Evolutionary conservation across 73 alveolate genomes (phyloP), one percentile per base, ranked within the genome.

Genomic region (Uronychia binucleata): DNA sequence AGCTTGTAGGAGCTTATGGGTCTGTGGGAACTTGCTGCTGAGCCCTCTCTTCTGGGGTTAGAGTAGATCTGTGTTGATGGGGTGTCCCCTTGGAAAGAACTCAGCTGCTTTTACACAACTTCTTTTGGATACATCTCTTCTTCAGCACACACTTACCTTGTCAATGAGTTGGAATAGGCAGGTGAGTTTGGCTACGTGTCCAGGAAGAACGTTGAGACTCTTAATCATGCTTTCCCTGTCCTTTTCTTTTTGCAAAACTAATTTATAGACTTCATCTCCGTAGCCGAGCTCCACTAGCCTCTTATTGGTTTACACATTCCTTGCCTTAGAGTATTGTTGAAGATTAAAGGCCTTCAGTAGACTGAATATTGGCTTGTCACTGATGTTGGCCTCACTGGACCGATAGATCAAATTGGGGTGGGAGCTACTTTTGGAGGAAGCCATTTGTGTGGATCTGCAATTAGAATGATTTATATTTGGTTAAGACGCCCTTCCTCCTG

Each of bases 201-300:
- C 91, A 31, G 91, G 91, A 46, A 85, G 81, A 1, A 77, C 91
- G n/a, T 85, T 85, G 34, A 85, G 33, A 27, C 46, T 30, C 0
- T 57, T 31, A 1, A 85, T 57, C 46, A 77, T 13, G 28, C 57
- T 80, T 30, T 76, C 58, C 77, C 91, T 76, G n/a, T 85, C 57
- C 75, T 85, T 85, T 1, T 76, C 86, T 1, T 27, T 76, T 26
- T 74, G 78, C n/a, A 85, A 31, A 5, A 84, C 91, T 30, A 85
- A 33, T 77, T 85, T 85, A 59, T 85, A 85, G 26, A 85, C 30
- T 0, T 85, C 91, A 57, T 85, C 91, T 32, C 91, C 91, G 31
- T 77, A 85, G 26, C 91, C 91, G 5, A 85, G 31, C 30, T 85
- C 91, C 28, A 84, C 86, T 27, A 85, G 27, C 58, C 32, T 75